Conservation (phyloP, 768 basidiomycete species). For the Amanita pseudoporphyria region DNA sequence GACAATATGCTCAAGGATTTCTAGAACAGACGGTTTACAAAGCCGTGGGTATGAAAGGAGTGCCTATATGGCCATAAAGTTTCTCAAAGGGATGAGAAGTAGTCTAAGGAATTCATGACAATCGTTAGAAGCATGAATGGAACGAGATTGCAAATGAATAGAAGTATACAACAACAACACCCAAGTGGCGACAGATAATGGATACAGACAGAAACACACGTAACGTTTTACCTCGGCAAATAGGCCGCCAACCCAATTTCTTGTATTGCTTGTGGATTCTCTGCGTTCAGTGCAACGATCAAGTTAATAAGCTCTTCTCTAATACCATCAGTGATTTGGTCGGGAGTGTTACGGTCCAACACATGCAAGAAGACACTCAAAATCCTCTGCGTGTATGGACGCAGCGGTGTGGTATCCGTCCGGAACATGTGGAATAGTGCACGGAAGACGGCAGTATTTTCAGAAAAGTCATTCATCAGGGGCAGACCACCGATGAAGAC, state of each 20-base stretch:
- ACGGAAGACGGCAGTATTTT: constrained; percentile 84
- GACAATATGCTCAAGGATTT: neutral
- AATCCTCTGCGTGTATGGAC: constrained; percentile 70
- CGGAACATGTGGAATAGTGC: constrained; percentile 85
- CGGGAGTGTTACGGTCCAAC: constrained; percentile 61
- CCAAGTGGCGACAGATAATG: constrained; percentile 10
- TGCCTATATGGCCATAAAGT: neutral
- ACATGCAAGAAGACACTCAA: constrained; percentile 75
- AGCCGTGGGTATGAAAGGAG: neutral
- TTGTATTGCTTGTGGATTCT: constrained; percentile 72
- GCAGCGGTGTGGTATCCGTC: constrained; percentile 58
- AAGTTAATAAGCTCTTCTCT: constrained; percentile 69
- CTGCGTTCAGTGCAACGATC: constrained; percentile 58
- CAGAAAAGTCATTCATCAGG: constrained; percentile 78
- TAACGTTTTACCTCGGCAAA: constrained; percentile 29
- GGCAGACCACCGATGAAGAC: constrained; percentile 77
- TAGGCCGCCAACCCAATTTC: constrained; percentile 61
- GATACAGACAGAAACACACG: constrained; percentile 9
- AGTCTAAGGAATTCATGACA: constrained; percentile 1
- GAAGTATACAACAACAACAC: constrained; percentile 8
- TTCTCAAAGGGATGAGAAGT: neutral
- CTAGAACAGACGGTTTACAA: neutral
- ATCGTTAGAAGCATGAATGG: neutral
- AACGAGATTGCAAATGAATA: constrained; percentile 7
- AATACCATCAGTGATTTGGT: constrained; percentile 76